phyloP scores from a whole-genome alignment of 345 rosid genomes.

The Eucalyptus cladocalyx region DNA sequence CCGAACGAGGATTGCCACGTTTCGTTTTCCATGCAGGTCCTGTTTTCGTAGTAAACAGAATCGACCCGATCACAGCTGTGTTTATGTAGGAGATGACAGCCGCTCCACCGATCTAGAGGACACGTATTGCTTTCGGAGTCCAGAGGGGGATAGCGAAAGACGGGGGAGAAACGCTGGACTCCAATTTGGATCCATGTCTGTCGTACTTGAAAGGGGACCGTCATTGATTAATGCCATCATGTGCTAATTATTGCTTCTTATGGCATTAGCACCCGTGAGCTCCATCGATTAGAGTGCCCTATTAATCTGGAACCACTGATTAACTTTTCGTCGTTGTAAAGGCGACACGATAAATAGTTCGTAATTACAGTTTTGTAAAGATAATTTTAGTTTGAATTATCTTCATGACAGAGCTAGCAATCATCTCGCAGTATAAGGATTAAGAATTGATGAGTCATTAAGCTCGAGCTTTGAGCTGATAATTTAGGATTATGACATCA shows the following conservation, averaged over 20 bases:
- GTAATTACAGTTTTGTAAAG: background rate
- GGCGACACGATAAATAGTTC: background rate
- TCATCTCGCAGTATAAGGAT: background rate
- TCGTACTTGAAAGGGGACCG: background rate
- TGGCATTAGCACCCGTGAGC: background rate
- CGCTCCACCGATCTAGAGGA: background rate
- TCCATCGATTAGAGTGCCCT: background rate
- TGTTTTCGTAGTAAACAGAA: background rate
- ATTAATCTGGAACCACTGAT: background rate
- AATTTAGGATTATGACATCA: background rate
- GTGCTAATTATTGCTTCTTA: background rate
- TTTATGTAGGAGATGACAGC: background rate
- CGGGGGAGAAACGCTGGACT: background rate
- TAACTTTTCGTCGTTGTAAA: background rate
- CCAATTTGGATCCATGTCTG: background rate
- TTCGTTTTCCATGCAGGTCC: constrained; percentile 3
- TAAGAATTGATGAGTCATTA: background rate
- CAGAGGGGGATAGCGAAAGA: background rate
- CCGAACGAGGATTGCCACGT: background rate
- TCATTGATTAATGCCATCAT: background rate
- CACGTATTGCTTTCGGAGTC: background rate
- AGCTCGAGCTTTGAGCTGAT: background rate
- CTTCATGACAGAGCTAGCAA: background rate
- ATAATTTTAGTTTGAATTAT: background rate
- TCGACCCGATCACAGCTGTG: background rate